Evolutionary conservation across 257 asterid genomes (phyloP).

Genomic region (Cynanchum wilfordii): DNA sequence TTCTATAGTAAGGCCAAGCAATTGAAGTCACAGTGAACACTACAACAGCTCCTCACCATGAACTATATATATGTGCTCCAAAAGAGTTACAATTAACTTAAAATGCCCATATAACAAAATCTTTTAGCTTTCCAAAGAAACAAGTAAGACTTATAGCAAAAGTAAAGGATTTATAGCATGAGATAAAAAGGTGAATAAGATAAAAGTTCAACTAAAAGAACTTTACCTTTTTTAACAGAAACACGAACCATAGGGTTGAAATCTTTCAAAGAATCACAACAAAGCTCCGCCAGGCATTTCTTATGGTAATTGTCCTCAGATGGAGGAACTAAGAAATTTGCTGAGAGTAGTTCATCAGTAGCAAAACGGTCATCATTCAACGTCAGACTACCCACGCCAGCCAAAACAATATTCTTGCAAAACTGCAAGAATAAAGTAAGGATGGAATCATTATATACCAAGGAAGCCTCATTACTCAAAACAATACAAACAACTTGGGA

Average conservation of each 20-base stretch:
- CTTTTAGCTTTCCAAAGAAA: not conserved
- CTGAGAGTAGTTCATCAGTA: slow-evolving; percentile 58
- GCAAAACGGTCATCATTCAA: slow-evolving; percentile 70
- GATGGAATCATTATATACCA: not conserved
- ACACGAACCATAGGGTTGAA: slow-evolving; percentile 98
- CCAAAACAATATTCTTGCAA: slow-evolving; percentile 94
- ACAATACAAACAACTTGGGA: not conserved
- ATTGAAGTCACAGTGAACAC: not conserved
- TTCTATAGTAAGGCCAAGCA: not conserved
- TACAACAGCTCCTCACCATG: not conserved
- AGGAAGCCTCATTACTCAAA: not conserved
- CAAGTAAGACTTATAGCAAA: not conserved
- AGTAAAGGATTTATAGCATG: not conserved
- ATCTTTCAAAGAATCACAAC: slow-evolving; percentile 86
- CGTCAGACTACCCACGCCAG: slow-evolving; percentile 96
- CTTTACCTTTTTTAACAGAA: slow-evolving; percentile 67
- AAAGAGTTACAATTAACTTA: not conserved
- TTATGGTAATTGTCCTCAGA: slow-evolving; percentile 43
- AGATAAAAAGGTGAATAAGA: not conserved
- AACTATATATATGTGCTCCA: not conserved
- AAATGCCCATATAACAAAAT: not conserved
- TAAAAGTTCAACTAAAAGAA: not conserved
- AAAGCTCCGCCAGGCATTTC: slow-evolving; percentile 77
- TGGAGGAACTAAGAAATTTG: slow-evolving; percentile 70
- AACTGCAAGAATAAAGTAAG: slow-evolving; percentile 42